Conservation (phyloP, 139 green algal species). For the Diplosphaera chodatii region DNA sequence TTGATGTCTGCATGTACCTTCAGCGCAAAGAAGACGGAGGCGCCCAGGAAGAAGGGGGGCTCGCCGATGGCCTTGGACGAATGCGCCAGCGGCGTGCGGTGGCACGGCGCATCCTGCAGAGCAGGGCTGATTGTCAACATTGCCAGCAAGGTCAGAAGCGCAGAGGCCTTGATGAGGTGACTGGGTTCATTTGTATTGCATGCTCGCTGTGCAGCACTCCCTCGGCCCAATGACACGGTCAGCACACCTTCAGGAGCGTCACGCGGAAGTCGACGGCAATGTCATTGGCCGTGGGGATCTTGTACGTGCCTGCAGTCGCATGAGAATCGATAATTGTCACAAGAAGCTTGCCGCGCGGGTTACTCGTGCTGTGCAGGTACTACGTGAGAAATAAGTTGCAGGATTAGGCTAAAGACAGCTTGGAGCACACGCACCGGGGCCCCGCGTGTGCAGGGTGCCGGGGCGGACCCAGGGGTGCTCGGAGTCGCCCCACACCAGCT, state of each 20-base stretch:
- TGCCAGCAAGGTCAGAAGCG: too few species aligned
- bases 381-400: too few species aligned
- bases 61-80: constrained; percentile 94
- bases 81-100: constrained; percentile 62
- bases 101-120: constrained; percentile 78
- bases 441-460: constrained; percentile 72
- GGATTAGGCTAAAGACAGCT: too few species aligned
- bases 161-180: too few species aligned
- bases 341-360: too few species aligned
- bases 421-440: constrained; percentile 29
- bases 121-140: too few species aligned
- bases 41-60: constrained; percentile 87
- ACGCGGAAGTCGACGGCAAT: constrained; percentile 92
- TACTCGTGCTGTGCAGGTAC: too few species aligned
- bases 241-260: constrained; percentile 68
- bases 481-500: constrained; percentile 92
- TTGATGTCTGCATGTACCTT: too few species aligned
- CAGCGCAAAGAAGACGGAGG: constrained; percentile 84
- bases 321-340: too few species aligned
- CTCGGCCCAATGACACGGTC: too few species aligned
- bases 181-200: too few species aligned
- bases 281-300: constrained; percentile 95
- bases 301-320: constrained; percentile 86
- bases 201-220: too few species aligned
- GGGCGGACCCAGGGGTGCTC: constrained; percentile 72